These are phyloP conservation scores for Aspergillus cristatus DNA, from an alignment of 495 filamentous ascomycete genomes.

Conservation along the genomic window DNA sequence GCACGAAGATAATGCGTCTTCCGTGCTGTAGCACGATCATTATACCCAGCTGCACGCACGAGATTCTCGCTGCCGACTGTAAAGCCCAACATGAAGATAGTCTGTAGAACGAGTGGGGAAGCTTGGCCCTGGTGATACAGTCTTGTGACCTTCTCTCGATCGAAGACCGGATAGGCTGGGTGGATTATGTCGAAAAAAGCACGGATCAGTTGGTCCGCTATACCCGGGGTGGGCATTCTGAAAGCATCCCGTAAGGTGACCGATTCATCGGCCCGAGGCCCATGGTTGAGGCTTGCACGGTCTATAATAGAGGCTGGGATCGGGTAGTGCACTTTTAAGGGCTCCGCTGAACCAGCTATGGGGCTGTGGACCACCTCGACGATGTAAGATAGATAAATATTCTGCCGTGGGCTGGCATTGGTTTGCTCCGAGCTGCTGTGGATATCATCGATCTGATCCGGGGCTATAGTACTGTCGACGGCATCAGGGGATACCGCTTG, in stretches of 20 bases:
- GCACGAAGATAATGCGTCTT: slow-evolving; percentile 11
- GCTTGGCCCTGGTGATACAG: slow-evolving; percentile 1
- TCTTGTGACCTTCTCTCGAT: slow-evolving; percentile 4
- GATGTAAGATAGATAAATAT: slow-evolving; percentile 5
- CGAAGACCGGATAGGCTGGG: slow-evolving; percentile 12
- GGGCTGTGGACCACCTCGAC: slow-evolving; percentile 4
- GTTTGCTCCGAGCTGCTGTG: too few relatives aligned
- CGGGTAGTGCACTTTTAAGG: slow-evolving; percentile 6
- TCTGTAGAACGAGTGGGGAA: slow-evolving; percentile 3
- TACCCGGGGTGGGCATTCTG: slow-evolving; percentile 1
- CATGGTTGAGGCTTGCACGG: neutral
- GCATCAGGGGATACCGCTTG: too few relatives aligned
- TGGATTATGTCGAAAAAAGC: slow-evolving; percentile 8
- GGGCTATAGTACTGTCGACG: too few relatives aligned
- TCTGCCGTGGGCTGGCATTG: neutral
- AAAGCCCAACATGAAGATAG: slow-evolving; percentile 2
- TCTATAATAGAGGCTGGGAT: slow-evolving; percentile 7
- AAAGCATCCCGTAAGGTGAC: slow-evolving; percentile 8
- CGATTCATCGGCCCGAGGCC: slow-evolving; percentile 2
- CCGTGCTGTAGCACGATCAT: slow-evolving; percentile 7
- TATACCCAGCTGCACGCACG: slow-evolving; percentile 6
- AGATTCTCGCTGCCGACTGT: slow-evolving; percentile 2
- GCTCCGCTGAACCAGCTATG: slow-evolving; percentile 2
- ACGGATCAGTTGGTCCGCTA: slow-evolving; percentile 3
- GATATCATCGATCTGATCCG: too few relatives aligned